Percentiles rank a stretch among this genome's conserved stretches.
These are phyloP conservation scores for Myriosclerotinia duriaeana DNA, from an alignment of 2,329 filamentous ascomycete genomes.

Conservation along the genomic window DNA sequence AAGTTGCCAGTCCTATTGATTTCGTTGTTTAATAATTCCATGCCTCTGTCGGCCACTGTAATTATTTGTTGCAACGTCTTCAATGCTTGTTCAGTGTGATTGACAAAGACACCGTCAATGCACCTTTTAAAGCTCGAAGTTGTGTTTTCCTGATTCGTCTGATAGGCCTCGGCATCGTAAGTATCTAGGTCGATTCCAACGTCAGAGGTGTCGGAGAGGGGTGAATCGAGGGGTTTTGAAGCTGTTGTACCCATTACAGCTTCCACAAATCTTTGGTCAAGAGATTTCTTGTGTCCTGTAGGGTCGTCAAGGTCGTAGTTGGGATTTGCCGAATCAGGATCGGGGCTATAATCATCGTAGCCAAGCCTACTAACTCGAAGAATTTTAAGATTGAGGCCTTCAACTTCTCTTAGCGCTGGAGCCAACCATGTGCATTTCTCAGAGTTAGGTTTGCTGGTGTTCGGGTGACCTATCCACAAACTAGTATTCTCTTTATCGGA, in stretches of 20 bases:
- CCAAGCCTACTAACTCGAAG: conserved; percentile 39
- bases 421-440: conserved; percentile 36
- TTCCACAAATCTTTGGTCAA: conserved; percentile 41
- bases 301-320: conserved; percentile 39
- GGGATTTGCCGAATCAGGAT: conserved; percentile 25
- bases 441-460: conserved; percentile 26
- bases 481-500: conserved; percentile 27
- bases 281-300: conserved; percentile 30
- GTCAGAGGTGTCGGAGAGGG: not conserved
- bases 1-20: conserved; percentile 24
- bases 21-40: conserved; percentile 33
- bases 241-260: conserved; percentile 31
- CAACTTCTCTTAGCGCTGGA: conserved; percentile 34
- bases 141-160: conserved; percentile 35
- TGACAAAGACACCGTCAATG: conserved; percentile 40
- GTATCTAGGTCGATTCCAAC: conserved; percentile 12
- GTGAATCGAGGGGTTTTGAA: not conserved
- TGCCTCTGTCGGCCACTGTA: conserved; percentile 38
- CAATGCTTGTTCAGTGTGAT: conserved; percentile 39
- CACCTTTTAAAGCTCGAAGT: conserved; percentile 38
- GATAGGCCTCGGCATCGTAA: conserved; percentile 39
- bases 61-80: conserved; percentile 39
- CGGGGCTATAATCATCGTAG: conserved; percentile 39
- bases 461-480: conserved; percentile 39
- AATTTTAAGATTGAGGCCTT: conserved; percentile 35